phyloP scores from a whole-genome alignment of 2,329 filamentous ascomycete genomes.

The Penicillium hordei region DNA sequence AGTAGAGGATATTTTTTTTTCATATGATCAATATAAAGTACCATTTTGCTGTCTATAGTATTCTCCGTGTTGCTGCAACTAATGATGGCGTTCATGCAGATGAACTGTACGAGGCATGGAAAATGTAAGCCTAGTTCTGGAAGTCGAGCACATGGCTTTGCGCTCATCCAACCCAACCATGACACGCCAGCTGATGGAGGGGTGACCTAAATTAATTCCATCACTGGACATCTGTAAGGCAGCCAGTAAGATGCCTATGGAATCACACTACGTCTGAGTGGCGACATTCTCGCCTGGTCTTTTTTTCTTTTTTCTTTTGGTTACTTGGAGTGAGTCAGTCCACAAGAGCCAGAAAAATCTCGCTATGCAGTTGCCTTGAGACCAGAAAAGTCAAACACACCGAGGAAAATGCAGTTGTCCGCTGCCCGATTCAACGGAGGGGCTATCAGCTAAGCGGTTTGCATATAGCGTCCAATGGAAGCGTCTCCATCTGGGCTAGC shows the following conservation, averaged over 20 bases:
- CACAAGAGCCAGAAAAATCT: background rate
- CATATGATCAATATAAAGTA: background rate
- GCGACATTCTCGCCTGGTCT: background rate
- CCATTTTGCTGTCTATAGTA: background rate
- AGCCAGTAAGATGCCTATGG: constrained; percentile 10
- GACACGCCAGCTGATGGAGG: constrained; percentile 12
- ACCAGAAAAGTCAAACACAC: background rate
- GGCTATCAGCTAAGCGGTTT: constrained; percentile 15
- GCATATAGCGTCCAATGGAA: constrained; percentile 12
- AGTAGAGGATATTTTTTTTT: background rate
- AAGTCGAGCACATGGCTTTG: constrained; percentile 25
- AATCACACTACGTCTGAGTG: constrained; percentile 1
- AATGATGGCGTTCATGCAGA: constrained; percentile 23
- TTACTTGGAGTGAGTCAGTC: constrained; percentile 1
- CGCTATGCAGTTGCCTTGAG: background rate
- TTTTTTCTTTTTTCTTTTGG: background rate
- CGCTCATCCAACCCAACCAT: constrained; percentile 19
- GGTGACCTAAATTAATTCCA: constrained; percentile 1
- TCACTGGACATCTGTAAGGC: constrained; percentile 6
- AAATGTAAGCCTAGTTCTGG: constrained; percentile 18
- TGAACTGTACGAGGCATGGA: constrained; percentile 19
- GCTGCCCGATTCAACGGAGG: constrained; percentile 18
- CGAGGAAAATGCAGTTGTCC: constrained; percentile 17
- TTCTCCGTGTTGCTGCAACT: constrained; percentile 10
- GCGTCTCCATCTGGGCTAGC: constrained; percentile 26